Base-by-base conservation (phyloP, 192 early-diverging fungal genomes). In the Gryganskiella cystojenkinii region DNA sequence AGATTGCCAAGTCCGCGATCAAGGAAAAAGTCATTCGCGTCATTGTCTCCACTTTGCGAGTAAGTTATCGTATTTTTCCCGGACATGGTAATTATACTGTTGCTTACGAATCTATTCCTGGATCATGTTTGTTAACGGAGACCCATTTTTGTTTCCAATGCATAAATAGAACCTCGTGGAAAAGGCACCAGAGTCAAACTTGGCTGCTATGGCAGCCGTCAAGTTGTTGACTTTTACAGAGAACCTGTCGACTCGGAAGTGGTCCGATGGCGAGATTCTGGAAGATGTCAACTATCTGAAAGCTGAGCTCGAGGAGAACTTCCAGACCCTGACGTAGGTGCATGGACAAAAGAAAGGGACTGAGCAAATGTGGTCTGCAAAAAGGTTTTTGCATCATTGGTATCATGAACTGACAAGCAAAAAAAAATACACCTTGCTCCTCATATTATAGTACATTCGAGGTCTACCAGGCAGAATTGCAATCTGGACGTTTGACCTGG, bases 1-100 rank as follows among this genome's bases (percentile, higher is more conserved):
- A 98, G 35, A 92, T 98, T 80, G 95, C 95, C 56, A 96, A 97
- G 73, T 81, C 82, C 6, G 94, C 98, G 0, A 94, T 96, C 83
- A 99, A 99, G 82, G 98, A 99, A 68, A 99, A 99, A 72, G 94
- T 99, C 19, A 90, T 96, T 58, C 91, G 98, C 25, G 91, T 99
- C 15, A 86, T 97, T 52, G 86, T 99, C 35, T 85, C 93, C 25
- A 95, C 95, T 14, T 92, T 95, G 78, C 83, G 85, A 71, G 93
- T 95, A 84, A 63, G 66, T 64, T 6, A 10, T 20, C 37, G 19
- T 57, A 4, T 22, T 3, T 8, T 3, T 9, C 28, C 2, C 25
- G 15, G 24, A 46, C 20, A 37, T 42, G 30, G 35, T 33, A 40
- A 5, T 27, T 34, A 19, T 20, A 17, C 7, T 3, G 3, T 8